Conservation (phyloP, 306 rosid genomes). For the Vigna nakashimae region DNA sequence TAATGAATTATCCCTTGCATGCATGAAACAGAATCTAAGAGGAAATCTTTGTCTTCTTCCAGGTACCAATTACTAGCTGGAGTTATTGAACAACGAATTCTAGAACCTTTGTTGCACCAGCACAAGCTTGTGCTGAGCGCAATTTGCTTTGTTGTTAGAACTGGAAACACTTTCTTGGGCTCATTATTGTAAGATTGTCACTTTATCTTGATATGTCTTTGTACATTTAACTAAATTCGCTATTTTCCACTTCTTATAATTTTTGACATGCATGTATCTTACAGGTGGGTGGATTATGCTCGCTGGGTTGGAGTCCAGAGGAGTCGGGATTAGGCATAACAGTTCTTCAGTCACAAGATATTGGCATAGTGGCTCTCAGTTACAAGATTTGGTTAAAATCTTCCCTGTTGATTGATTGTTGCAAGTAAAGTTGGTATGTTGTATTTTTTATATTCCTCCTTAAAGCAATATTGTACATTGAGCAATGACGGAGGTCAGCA, state of each 20-base stretch:
- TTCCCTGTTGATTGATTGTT: constrained; percentile 42
- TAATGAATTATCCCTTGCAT: constrained; percentile 12
- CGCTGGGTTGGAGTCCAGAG: constrained; percentile 93
- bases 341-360: constrained; percentile 22
- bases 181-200: constrained; percentile 71
- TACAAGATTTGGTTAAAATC: constrained; percentile 28
- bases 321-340: constrained; percentile 52
- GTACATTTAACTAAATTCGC: constrained; percentile 8
- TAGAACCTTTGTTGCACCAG: constrained; percentile 78
- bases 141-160: constrained; percentile 76
- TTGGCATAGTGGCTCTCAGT: constrained; percentile 23
- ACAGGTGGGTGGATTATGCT: constrained; percentile 95
- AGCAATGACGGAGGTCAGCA: constrained; percentile 35
- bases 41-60: constrained; percentile 27
- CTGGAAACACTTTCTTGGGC: constrained; percentile 90
- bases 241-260: constrained; percentile 2
- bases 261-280: constrained; percentile 27
- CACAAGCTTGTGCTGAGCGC: constrained; percentile 78
- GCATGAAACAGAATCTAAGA: constrained; percentile 29
- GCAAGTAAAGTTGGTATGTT: constrained; percentile 30
- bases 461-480: constrained; percentile 25
- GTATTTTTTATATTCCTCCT: constrained; percentile 34
- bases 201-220: background rate
- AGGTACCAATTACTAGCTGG: constrained; percentile 89
- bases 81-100: constrained; percentile 76